These are phyloP conservation scores for Naganishia onofrii DNA, from an alignment of 768 basidiomycete genomes.

Conservation along the genomic window DNA sequence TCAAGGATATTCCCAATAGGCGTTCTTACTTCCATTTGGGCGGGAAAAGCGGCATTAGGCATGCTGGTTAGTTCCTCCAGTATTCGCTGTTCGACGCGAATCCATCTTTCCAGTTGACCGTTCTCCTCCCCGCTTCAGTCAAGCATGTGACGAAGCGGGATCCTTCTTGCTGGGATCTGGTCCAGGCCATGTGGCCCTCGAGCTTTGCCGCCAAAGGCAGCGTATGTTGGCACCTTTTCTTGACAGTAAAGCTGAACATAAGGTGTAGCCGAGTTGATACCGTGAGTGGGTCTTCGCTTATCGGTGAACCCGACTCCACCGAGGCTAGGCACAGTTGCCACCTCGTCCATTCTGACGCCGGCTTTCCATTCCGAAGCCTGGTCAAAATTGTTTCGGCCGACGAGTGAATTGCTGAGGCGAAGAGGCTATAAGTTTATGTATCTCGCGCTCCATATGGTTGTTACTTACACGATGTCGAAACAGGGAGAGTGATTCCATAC, in stretches of 20 bases:
- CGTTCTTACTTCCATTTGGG: neutral
- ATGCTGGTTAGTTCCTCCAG: neutral
- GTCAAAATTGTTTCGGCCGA: neutral
- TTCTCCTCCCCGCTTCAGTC: neutral
- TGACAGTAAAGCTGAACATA: neutral
- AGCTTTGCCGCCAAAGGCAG: neutral
- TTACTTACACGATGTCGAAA: neutral
- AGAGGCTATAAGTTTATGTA: neutral
- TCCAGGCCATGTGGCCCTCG: neutral
- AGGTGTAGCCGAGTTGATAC: neutral
- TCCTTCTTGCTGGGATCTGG: neutral
- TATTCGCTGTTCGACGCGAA: neutral
- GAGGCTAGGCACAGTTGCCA: neutral
- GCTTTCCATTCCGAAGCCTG: neutral
- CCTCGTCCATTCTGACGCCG: neutral
- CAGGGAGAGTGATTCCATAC: neutral
- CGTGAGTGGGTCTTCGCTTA: neutral
- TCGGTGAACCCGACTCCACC: neutral
- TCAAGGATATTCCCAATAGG: neutral
- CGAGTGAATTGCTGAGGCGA: neutral
- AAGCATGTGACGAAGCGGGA: neutral
- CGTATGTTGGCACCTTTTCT: neutral
- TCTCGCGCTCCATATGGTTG: neutral
- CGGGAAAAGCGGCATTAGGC: neutral
- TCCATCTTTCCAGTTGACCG: neutral